These are phyloP conservation scores for Monilinia vaccinii-corymbosi DNA, from an alignment of 2,329 filamentous ascomycete genomes.

Conservation along the genomic window DNA sequence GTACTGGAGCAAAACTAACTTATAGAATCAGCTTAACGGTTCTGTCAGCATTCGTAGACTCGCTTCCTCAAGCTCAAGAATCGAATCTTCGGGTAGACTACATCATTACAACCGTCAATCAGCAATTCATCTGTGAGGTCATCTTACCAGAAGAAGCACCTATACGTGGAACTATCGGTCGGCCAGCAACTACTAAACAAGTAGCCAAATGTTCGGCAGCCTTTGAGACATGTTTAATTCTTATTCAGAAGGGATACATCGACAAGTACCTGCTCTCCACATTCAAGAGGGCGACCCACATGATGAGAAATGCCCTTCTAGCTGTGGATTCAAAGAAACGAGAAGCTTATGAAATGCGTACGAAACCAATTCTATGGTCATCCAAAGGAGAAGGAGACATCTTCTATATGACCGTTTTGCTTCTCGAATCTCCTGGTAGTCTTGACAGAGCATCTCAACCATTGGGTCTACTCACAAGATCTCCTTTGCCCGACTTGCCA, in stretches of 20 bases:
- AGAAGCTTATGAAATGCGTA: constrained; percentile 64
- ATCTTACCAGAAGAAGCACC: constrained; percentile 69
- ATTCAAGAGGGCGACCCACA: constrained; percentile 61
- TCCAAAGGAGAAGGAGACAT: constrained; percentile 36
- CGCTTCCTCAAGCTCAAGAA: constrained; percentile 44
- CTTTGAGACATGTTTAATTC: constrained; percentile 66
- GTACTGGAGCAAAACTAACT: constrained; percentile 69
- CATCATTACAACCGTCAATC: constrained; percentile 45
- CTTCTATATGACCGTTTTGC: constrained; percentile 55
- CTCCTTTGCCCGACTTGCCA: constrained; percentile 54
- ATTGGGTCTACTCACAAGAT: constrained; percentile 62
- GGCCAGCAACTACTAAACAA: constrained; percentile 57
- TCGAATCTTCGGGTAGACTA: constrained; percentile 43
- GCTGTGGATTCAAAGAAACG: constrained; percentile 74
- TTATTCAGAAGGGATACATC: constrained; percentile 58
- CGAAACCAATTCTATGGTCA: constrained; percentile 71
- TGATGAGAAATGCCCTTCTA: constrained; percentile 78
- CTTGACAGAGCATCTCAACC: constrained; percentile 52
- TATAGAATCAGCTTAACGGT: constrained; percentile 65
- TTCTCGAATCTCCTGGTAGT: constrained; percentile 45
- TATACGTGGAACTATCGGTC: constrained; percentile 56
- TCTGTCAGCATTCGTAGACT: constrained; percentile 64
- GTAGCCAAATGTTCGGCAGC: constrained; percentile 83
- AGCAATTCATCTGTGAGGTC: constrained; percentile 66
- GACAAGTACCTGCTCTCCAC: constrained; percentile 67